Evolutionary conservation across 2,329 filamentous ascomycete genomes (phyloP).

Genomic region (Tolypocladium tundrense): DNA sequence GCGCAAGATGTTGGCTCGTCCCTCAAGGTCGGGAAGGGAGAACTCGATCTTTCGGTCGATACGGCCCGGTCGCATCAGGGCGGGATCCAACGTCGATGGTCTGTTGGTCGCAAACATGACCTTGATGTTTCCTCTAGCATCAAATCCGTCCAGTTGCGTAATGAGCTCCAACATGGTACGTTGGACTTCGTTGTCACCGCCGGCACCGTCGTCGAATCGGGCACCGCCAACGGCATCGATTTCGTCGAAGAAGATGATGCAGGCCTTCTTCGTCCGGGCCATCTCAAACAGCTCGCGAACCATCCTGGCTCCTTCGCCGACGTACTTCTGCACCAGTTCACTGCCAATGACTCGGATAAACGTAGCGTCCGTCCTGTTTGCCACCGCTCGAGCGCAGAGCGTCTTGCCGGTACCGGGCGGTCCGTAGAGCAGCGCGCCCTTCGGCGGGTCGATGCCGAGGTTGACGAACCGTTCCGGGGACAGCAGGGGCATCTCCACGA

Average conservation of each 20-base stretch:
- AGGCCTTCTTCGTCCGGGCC: conserved; percentile 98
- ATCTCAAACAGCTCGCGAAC: conserved; percentile 98
- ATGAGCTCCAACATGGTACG: conserved; percentile 97
- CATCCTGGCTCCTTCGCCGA: conserved; percentile 96
- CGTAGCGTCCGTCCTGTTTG: conserved; percentile 94
- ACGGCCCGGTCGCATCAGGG: conserved; percentile 90
- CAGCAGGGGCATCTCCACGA: conserved; percentile 95
- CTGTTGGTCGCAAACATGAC: conserved; percentile 99
- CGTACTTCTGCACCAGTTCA: conserved; percentile 97
- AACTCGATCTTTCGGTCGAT: conserved; percentile 99
- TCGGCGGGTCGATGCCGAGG: conserved; percentile 97
- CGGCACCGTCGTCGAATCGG: conserved; percentile 91
- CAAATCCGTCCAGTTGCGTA: conserved; percentile 93
- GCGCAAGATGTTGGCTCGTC: conserved; percentile 90
- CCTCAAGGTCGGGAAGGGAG: conserved; percentile 91
- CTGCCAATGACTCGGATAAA: conserved; percentile 98
- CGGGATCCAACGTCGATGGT: conserved; percentile 91
- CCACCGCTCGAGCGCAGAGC: conserved; percentile 90
- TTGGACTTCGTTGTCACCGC: conserved; percentile 95
- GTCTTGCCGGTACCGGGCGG: conserved; percentile 99
- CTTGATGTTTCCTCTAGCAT: conserved; percentile 95
- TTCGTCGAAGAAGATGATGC: conserved; percentile 96
- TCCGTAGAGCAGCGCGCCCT: conserved; percentile 92
- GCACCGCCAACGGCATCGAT: conserved; percentile 94
- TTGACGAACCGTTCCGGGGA: conserved; percentile 96